Base-by-base conservation (phyloP, 2,329 filamentous ascomycete genomes). In the Microcyclospora pomicola region DNA sequence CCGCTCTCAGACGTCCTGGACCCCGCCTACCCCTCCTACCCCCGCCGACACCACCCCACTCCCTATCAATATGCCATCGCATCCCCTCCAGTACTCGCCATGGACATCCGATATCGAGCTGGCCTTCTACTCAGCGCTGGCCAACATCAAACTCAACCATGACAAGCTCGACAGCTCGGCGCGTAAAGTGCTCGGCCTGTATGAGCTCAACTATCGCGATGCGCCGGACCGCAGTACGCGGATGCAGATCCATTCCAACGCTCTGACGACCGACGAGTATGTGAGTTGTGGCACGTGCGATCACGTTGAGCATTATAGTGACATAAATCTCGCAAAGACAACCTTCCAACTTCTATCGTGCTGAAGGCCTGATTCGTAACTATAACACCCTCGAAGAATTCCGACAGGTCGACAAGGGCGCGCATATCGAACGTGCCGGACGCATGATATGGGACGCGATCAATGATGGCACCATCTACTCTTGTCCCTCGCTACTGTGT, bases 371-470 rank as follows among this genome's bases (percentile, higher is more conserved):
- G 56, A 92, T 98, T 53, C 87, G 82, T 59, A 98, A 98, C 63
- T 80, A 88, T 55, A 98, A 98, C 58, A 96, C 91, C 1, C 73
- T 94, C 49, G 88, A 96, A 51, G 85, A 91, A 54, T 96, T 95
- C 61, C 83, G 79, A 55, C 82, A 80, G 47, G 72, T 79, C 45
- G 84, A 96, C 59, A 91, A 88, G 59, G 59, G 70, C 9, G 76
- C 77, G 27, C 77, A 93, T 60, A 70, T 96, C 34, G 75, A 83
- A 44, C 78, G 79, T 44, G 79, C 84, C 29, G 88, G 80, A 9
- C 75, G 76, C 55, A 88, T 82, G 81, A 86, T 98, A 44, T 96
- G 88, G 88, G 86, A 96, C 60, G 88, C 91, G 16, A 95, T 98
- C 54, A 80, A 86, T 48, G 91, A 98, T 62, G 88, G 87, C 41